Base-by-base conservation (phyloP, 1,284 basidiomycete species). In the Cutaneotrichosporon mucoides region DNA sequence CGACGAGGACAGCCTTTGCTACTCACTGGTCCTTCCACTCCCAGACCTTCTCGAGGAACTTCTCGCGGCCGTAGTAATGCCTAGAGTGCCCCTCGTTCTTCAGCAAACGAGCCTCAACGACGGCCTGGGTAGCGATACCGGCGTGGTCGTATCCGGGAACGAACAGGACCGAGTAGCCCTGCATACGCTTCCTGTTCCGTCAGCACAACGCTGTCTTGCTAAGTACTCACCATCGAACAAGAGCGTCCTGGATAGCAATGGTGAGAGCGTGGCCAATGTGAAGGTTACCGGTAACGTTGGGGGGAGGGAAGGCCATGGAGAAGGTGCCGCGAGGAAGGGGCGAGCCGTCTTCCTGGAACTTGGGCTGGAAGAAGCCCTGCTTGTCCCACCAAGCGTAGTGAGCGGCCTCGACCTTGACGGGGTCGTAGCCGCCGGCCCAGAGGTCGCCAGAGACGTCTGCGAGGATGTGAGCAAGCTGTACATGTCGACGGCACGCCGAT, bases 381-480 rank as follows among this genome's bases (percentile, higher is more conserved):
- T 86, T 84, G 57, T 87, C 82, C 96, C 96, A 99, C 96, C 96
- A 99, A 70, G 95, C 92, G 74, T 97, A 99, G 92, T 96, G 98
- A 9, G 92, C 89, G 6, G 93, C 84, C 77, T 99, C 96, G 64
- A 99, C 88, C 55, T 92, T 91, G 66, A 89, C 87, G 10, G 95
- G 96, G 76, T 99, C 95, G 81, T 98, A 99, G 5, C 89, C 90
- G 37, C 84, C 83, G 88, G 97, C 94, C 6, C 92, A 89, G 65
- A 88, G 64, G 61, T 79, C 69, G 8, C 77, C 83, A 3, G 88
- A 86, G 61, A 97, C 82, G 79, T 98, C 93, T 94, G 66, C 7
- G 46, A 24, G 24, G 24, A 24, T 24, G 24, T 24, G 24, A 24
- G 24, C 24, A 24, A 24, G 24, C 24, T 24, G 24, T 24, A 24